Percentiles rank a stretch among this genome's conserved stretches.
phyloP scores from a whole-genome alignment of 352 stramenopile genomes.

The Pythium sukuiense region DNA sequence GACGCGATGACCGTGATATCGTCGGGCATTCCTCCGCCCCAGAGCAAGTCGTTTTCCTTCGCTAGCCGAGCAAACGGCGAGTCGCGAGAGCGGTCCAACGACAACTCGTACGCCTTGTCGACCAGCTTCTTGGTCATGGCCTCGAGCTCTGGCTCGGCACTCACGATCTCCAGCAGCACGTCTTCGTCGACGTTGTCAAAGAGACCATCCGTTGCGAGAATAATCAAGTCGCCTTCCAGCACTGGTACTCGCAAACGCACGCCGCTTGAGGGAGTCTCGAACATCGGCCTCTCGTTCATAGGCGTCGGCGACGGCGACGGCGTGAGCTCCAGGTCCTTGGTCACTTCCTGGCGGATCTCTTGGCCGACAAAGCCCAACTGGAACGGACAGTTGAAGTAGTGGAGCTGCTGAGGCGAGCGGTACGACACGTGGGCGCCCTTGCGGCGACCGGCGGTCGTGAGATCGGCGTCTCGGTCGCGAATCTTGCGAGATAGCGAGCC shows the following conservation, averaged over 20 bases:
- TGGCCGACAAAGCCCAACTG: constrained; percentile 75
- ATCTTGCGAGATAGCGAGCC: constrained; percentile 74
- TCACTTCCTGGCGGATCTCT: constrained; percentile 47
- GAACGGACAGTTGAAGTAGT: constrained; percentile 98
- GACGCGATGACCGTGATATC: constrained; percentile 85
- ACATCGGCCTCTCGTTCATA: constrained; percentile 81
- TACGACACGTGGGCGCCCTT: constrained; percentile 88
- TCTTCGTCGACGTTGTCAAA: constrained; percentile 96
- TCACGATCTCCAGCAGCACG: constrained; percentile 71
- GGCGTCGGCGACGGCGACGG: constrained; percentile 40
- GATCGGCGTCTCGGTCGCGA: constrained; percentile 56
- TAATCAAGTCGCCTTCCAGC: constrained; percentile 93
- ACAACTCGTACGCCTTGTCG: constrained; percentile 89
- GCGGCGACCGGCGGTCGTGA: constrained; percentile 66
- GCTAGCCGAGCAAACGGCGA: constrained; percentile 96
- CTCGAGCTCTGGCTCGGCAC: constrained; percentile 55
- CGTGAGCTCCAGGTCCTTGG: constrained; percentile 40
- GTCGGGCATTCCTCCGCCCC: constrained; percentile 92
- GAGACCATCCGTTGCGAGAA: constrained; percentile 95
- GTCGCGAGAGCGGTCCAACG: constrained; percentile 88
- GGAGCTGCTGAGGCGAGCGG: constrained; percentile 95
- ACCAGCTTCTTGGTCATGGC: constrained; percentile 82
- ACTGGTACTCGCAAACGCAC: constrained; percentile 94
- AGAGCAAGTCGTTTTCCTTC: constrained; percentile 99
- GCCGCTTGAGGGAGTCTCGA: constrained; percentile 90